These are phyloP conservation scores for Acer saccharum DNA, from an alignment of 345 rosid genomes.

Conservation along the genomic window DNA sequence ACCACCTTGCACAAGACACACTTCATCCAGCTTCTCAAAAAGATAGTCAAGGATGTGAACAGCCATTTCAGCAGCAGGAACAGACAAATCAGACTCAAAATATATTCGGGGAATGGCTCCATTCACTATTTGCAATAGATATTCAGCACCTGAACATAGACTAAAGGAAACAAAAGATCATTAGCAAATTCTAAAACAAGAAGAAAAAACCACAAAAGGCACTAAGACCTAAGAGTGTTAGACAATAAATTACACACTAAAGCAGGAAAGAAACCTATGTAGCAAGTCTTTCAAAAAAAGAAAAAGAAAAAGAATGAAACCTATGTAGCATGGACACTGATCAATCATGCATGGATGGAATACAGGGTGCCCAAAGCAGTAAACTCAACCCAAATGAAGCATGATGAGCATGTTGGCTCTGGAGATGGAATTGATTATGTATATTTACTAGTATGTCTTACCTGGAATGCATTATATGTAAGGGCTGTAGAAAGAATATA, in stretches of 20 bases:
- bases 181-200: conserved; percentile 36
- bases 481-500: neutral
- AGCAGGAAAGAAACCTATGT: neutral
- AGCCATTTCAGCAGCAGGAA: conserved; percentile 62
- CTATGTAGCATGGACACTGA: neutral
- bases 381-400: neutral
- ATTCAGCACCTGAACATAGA: conserved; percentile 74
- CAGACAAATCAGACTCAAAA: conserved; percentile 50
- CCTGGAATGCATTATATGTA: neutral
- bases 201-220: conserved; percentile 11
- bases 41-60: conserved; percentile 80
- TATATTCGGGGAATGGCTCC: conserved; percentile 66
- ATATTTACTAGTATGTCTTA: conserved; percentile 1
- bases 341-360: neutral
- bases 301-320: too few relatives aligned
- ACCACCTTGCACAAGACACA: conserved; percentile 86
- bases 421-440: neutral
- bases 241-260: neutral
- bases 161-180: conserved; percentile 36
- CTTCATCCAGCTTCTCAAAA: conserved; percentile 73
- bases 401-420: neutral
- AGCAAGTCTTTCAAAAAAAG: too few relatives aligned
- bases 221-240: neutral
- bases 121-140: conserved; percentile 64
- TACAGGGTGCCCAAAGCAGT: neutral